Conservation (phyloP, 2,329 filamentous ascomycete species). For the Ophiostoma novo-ulmi region DNA sequence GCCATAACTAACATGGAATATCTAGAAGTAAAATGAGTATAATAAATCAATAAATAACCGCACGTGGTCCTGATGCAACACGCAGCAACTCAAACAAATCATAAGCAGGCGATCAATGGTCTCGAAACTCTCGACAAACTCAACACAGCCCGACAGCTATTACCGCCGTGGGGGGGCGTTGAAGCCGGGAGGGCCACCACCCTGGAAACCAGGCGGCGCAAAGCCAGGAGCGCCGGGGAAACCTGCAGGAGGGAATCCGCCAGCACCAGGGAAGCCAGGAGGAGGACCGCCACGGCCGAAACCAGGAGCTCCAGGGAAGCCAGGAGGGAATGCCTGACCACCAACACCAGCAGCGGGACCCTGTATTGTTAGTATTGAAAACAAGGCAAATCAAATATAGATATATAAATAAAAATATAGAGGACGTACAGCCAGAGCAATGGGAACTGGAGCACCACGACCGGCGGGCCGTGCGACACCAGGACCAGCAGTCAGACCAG, state of each 20-base stretch:
- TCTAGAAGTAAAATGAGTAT: neutral
- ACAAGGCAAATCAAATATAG: neutral
- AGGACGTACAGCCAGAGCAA: constrained; percentile 67
- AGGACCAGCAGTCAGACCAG: constrained; percentile 73
- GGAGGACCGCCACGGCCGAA: constrained; percentile 49
- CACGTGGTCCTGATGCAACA: constrained; percentile 8
- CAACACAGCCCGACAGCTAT: constrained; percentile 3
- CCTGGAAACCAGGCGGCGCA: constrained; percentile 48
- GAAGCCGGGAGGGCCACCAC: constrained; percentile 61
- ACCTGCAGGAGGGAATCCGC: constrained; percentile 42
- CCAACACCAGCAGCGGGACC: constrained; percentile 83
- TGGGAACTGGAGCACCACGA: constrained; percentile 63
- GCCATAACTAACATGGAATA: constrained; percentile 17
- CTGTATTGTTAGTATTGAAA: constrained; percentile 36
- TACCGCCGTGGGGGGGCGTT: constrained; percentile 64
- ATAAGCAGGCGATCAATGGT: neutral
- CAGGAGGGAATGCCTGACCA: constrained; percentile 56
- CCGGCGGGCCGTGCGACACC: constrained; percentile 89
- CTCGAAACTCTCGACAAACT: neutral
- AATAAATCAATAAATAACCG: constrained; percentile 9
- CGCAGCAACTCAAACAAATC: neutral
- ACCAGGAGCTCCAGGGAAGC: constrained; percentile 48
- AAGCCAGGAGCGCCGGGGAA: constrained; percentile 39
- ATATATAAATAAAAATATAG: neutral
- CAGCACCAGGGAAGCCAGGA: constrained; percentile 33